Base-by-base conservation (phyloP, 495 filamentous ascomycete genomes). In the Tuber brumale region DNA sequence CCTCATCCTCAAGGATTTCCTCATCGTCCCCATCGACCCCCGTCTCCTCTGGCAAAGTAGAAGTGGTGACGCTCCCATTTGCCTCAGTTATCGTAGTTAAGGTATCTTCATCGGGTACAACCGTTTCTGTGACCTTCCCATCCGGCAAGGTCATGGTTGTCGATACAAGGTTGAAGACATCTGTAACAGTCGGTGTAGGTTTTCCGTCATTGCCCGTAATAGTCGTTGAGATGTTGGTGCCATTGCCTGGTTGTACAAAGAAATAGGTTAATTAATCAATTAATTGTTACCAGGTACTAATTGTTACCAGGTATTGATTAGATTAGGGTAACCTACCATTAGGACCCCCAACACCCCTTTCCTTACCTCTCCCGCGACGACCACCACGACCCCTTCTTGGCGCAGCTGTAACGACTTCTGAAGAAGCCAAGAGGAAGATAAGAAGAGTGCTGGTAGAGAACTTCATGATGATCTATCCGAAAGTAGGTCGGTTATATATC, bases 391-490 rank as follows among this genome's bases (percentile, higher is more conserved):
- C 76, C 66, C 78, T 72, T 35, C 78, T 73, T 27, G 74, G 74
- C 19, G 70, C 76, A 46, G 76, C 76, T 21, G 72, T 37, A 37
- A 78, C 70, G 1, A 73, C 77, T 39, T 73, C 75, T 23, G 76
- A 61, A 43, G 76, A 61, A 21, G 75, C 72, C 61, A 79, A 48
- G 10, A 79, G 10, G 41, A 75, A 71, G 4, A 72, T 69, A 27
- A 79, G 44, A 46, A 79, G 51, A 61, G 57, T 31, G 4, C 39
- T 73, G n/a, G 70, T 75, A 21, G 70, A 45, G 74, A 79, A 74
- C 37, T 72, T 79, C 76, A 78, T 79, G 31, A 46, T 73, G 66
- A 69, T n/a, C 70, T 42, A 69, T 61, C n/a, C 44, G 61, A 39
- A 19, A 51, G 37, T 74, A 21, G 9, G 69, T 74, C 16, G 41